A percentile compares a stretch with the other conserved stretches of the same genome.
Evolutionary conservation across 2,329 filamentous ascomycete species (phyloP).

Genomic region (Colletotrichum sojae): DNA sequence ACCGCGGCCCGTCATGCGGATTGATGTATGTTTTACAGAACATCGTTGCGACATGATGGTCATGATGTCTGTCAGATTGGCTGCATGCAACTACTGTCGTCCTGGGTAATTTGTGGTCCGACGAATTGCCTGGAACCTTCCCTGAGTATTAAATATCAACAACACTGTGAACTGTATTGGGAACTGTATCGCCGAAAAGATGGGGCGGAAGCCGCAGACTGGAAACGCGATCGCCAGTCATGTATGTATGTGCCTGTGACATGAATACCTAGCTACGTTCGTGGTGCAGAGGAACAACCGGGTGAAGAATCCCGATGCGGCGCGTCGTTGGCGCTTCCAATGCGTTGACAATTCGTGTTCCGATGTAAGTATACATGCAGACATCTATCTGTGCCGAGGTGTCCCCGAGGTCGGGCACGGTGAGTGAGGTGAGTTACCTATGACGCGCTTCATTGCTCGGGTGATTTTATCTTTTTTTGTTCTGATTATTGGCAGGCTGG

Average conservation of each 20-base stretch:
- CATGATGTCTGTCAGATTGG: too few relatives aligned
- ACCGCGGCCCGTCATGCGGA: too few relatives aligned
- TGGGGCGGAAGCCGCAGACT: constrained; percentile 20
- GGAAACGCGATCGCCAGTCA: constrained; percentile 1
- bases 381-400: background rate
- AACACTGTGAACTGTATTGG: background rate
- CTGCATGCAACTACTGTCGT: background rate
- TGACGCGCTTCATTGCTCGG: constrained; percentile 29
- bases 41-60: too few relatives aligned
- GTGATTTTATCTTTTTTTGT: background rate
- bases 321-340: constrained; percentile 2
- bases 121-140: constrained; percentile 5
- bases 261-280: background rate
- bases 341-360: background rate
- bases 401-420: background rate
- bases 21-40: too few relatives aligned
- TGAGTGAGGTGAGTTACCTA: constrained; percentile 22
- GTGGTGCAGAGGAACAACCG: constrained; percentile 3
- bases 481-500: constrained; percentile 15
- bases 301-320: constrained; percentile 3
- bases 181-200: constrained; percentile 8
- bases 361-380: background rate
- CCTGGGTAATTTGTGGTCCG: constrained; percentile 3
- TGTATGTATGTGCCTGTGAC: constrained; percentile 22
- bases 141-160: too few relatives aligned